phyloP scores from a whole-genome alignment of 192 early-diverging fungal species.

The Gaertneriomyces sp. region DNA sequence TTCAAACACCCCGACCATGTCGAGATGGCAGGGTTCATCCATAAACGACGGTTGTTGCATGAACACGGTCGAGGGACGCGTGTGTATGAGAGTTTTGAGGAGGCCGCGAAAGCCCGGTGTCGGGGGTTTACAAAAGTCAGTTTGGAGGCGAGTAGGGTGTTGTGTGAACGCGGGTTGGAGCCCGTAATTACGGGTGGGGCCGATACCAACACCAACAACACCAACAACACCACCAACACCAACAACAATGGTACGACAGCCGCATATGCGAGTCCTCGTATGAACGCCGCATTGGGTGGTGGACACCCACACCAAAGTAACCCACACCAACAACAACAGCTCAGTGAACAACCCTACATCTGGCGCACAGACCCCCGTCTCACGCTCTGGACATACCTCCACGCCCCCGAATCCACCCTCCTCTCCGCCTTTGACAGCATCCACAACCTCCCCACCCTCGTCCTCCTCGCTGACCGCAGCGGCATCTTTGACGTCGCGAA shows the following conservation, averaged over 20 bases:
- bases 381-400: slow-evolving; percentile 34
- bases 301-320: neutral
- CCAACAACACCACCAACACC: neutral
- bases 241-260: neutral
- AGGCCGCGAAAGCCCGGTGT: slow-evolving; percentile 31
- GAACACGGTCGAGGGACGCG: neutral
- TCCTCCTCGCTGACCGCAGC: slow-evolving; percentile 22
- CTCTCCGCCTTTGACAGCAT: slow-evolving; percentile 20
- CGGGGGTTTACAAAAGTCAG: slow-evolving; percentile 34
- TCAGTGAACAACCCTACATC: slow-evolving; percentile 6
- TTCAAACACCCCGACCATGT: slow-evolving; percentile 15
- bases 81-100: slow-evolving; percentile 33
- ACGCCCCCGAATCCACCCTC: slow-evolving; percentile 28
- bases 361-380: slow-evolving; percentile 38
- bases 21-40: slow-evolving; percentile 25
- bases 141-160: slow-evolving; percentile 29
- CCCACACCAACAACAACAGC: neutral
- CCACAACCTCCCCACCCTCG: slow-evolving; percentile 7
- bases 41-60: slow-evolving; percentile 3
- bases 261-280: neutral
- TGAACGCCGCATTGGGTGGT: neutral
- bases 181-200: slow-evolving; percentile 1
- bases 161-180: slow-evolving; percentile 35
- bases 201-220: neutral
- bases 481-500: slow-evolving; percentile 14